Conservation (phyloP, 768 basidiomycete species). For the Boletus rubescentipes region DNA sequence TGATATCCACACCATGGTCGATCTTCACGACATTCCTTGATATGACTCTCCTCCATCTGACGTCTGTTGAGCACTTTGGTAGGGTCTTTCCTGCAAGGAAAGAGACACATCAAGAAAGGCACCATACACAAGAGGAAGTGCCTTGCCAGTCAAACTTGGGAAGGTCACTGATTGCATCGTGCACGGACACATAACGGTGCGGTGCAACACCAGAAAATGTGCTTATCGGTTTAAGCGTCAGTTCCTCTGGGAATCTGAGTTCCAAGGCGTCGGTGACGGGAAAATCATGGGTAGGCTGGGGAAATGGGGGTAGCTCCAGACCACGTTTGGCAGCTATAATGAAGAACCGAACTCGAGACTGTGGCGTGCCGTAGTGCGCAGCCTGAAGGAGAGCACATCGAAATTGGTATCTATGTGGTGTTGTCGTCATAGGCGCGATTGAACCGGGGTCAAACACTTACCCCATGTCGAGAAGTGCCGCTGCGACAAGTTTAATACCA, state of each 20-base stretch:
- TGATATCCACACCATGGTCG: conserved; percentile 34
- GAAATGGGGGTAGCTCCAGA: conserved; percentile 38
- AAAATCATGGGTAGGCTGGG: conserved; percentile 45
- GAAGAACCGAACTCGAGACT: conserved; percentile 48
- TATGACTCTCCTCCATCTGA: conserved; percentile 12
- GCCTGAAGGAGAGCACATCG: conserved; percentile 45
- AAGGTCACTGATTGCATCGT: conserved; percentile 74
- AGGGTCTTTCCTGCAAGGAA: conserved; percentile 26
- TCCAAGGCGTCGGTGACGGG: conserved; percentile 41
- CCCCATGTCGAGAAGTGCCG: conserved; percentile 66
- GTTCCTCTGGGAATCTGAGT: conserved; percentile 49
- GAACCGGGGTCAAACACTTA: conserved; percentile 30
- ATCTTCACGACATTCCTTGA: conserved; percentile 41
- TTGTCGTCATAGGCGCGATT: background rate
- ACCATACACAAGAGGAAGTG: background rate
- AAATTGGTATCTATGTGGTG: conserved; percentile 40
- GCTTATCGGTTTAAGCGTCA: conserved; percentile 42
- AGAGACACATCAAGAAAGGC: background rate
- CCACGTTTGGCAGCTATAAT: conserved; percentile 42
- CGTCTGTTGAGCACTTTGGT: conserved; percentile 2
- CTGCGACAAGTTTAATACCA: conserved; percentile 64
- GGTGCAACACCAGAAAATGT: conserved; percentile 51
- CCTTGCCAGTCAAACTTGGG: conserved; percentile 71
- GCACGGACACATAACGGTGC: conserved; percentile 57
- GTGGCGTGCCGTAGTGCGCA: conserved; percentile 48